Conservation (phyloP, 1,284 basidiomycete genomes). For the Taiwanofungus camphoratus region DNA sequence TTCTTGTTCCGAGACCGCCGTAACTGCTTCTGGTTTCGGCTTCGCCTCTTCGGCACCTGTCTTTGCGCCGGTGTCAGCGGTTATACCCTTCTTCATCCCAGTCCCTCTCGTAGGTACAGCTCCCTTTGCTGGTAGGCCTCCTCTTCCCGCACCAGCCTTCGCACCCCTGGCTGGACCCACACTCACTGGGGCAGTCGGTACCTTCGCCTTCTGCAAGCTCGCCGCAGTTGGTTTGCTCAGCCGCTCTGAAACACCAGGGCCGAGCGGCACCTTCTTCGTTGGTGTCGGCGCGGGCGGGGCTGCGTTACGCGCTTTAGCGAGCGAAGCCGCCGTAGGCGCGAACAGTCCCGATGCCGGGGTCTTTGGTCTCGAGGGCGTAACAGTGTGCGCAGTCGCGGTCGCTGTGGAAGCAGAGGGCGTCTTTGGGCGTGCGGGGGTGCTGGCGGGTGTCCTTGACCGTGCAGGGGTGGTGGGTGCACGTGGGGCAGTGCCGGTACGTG, state of each 20-base stretch:
- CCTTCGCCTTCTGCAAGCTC: conserved; percentile 49
- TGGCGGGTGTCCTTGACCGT: conserved; percentile 16
- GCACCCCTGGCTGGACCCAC: conserved; percentile 6
- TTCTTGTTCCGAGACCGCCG: conserved; percentile 15
- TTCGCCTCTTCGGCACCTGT: conserved; percentile 16
- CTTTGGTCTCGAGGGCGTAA: conserved; percentile 24
- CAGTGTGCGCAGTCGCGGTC: conserved; percentile 37
- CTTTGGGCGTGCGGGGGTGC: conserved; percentile 17
- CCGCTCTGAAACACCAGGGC: conserved; percentile 48
- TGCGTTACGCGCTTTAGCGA: conserved; percentile 56
- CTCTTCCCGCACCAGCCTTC: conserved; percentile 19
- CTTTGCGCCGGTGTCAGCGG: conserved; percentile 17
- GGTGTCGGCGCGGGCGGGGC: conserved; percentile 40
- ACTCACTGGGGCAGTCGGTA: conserved; percentile 20
- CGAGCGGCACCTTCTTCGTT: conserved; percentile 40
- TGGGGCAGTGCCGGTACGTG: no score
- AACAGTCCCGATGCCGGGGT: conserved; percentile 44
- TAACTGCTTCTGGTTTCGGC: conserved; percentile 12
- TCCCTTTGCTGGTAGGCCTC: conserved; percentile 20
- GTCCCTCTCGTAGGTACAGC: conserved; percentile 21
- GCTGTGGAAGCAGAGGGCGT: conserved; percentile 37
- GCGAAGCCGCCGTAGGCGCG: conserved; percentile 73
- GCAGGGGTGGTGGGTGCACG: conserved; percentile 11
- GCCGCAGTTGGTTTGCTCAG: conserved; percentile 74
- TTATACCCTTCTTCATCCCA: conserved; percentile 19